Evolutionary conservation across 192 early-diverging fungal species (phyloP).

Genomic region (Umbelopsis sp.): DNA sequence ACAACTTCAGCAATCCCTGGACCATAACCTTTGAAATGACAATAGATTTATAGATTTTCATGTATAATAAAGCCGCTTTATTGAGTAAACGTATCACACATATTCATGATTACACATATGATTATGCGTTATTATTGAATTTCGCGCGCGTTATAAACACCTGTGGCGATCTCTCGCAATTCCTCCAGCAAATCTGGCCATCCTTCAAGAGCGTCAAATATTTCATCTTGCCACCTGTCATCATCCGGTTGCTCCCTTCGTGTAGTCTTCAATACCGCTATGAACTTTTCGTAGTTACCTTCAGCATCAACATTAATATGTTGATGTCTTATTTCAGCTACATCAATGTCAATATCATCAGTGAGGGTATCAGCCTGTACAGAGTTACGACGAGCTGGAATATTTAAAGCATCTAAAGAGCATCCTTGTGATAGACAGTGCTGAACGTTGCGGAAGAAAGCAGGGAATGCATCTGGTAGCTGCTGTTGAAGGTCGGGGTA

Average conservation of each 20-base stretch:
- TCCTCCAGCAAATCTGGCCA: conserved; percentile 33
- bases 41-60: conserved; percentile 17
- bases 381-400: conserved; percentile 20
- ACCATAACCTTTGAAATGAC: background rate
- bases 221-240: conserved; percentile 28
- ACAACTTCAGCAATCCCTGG: background rate
- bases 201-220: conserved; percentile 27
- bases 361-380: conserved; percentile 5
- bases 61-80: conserved; percentile 15
- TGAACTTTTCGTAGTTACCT: conserved; percentile 24
- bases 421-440: conserved; percentile 10
- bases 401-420: background rate
- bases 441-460: conserved; percentile 21
- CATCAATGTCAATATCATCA: background rate
- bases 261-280: conserved; percentile 13
- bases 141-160: background rate
- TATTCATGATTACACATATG: background rate
- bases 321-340: background rate
- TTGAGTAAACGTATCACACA: background rate
- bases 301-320: conserved; percentile 10
- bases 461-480: conserved; percentile 13
- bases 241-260: conserved; percentile 31
- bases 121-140: background rate
- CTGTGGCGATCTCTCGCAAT: conserved; percentile 29
- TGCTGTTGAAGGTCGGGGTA: conserved; percentile 6